A percentile compares a stretch with the other conserved stretches of the same genome.
phyloP scores from a whole-genome alignment of 805 yeast species.

The Debaryomyces maramus region DNA sequence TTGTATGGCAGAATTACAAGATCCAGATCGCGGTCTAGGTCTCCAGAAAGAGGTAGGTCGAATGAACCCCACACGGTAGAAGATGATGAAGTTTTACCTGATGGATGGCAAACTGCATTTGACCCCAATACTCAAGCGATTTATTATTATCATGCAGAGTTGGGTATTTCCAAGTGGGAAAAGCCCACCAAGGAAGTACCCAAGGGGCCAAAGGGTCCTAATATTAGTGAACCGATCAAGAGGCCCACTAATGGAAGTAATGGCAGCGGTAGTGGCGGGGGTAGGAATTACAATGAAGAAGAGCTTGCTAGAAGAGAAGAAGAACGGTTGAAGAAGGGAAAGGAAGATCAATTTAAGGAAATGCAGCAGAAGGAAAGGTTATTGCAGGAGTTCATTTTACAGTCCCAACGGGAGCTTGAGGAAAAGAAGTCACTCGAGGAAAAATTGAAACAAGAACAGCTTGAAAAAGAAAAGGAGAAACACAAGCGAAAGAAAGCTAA shows the following conservation, averaged over 20 bases:
- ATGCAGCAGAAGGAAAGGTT: conserved; percentile 35
- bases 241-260: conserved; percentile 2
- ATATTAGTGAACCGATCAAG: conserved; percentile 8
- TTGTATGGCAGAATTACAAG: conserved; percentile 23
- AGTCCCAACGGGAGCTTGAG: conserved; percentile 30
- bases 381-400: conserved; percentile 36
- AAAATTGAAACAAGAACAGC: conserved; percentile 19
- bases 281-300: conserved; percentile 16
- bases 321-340: conserved; percentile 30
- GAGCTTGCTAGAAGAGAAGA: conserved; percentile 34
- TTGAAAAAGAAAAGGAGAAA: conserved; percentile 18
- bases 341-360: conserved; percentile 32
- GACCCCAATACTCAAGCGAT: conserved; percentile 44
- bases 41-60: conserved; percentile 5
- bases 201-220: conserved; percentile 26
- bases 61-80: conserved; percentile 1
- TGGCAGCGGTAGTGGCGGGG: conserved; percentile 5
- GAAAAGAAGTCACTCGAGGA: conserved; percentile 29
- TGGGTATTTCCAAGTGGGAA: conserved; percentile 58
- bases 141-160: conserved; percentile 56
- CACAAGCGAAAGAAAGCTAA: conserved; percentile 10
- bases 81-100: conserved; percentile 46
- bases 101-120: conserved; percentile 64
- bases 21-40: conserved; percentile 19
- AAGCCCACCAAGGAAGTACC: conserved; percentile 46